These are phyloP conservation scores for Emmonsiellopsis sp. DNA, from an alignment of 2,329 filamentous ascomycete genomes.

Conservation along the genomic window DNA sequence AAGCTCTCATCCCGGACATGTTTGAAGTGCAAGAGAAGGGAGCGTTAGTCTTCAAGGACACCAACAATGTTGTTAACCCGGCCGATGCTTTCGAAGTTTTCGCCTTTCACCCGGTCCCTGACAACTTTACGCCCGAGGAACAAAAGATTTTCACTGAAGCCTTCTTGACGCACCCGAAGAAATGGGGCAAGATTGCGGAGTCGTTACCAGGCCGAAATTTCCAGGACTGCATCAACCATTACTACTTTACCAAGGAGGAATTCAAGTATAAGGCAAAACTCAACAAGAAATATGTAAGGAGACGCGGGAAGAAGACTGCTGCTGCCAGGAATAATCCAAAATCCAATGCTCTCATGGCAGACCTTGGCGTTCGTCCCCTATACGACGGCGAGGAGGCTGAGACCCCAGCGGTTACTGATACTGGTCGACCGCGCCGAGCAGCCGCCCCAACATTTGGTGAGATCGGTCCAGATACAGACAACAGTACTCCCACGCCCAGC, in stretches of 20 bases:
- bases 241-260: slow-evolving; percentile 42
- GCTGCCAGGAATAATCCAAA: slow-evolving; percentile 31
- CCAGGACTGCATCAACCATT: slow-evolving; percentile 42
- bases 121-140: slow-evolving; percentile 41
- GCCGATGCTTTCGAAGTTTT: slow-evolving; percentile 35
- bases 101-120: slow-evolving; percentile 35
- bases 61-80: slow-evolving; percentile 34
- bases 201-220: slow-evolving; percentile 37
- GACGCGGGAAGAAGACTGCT: slow-evolving; percentile 28
- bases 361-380: slow-evolving; percentile 35
- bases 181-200: slow-evolving; percentile 44
- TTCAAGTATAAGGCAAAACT: slow-evolving; percentile 43
- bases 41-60: slow-evolving; percentile 37
- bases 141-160: slow-evolving; percentile 38
- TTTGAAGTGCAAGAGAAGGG: slow-evolving; percentile 31
- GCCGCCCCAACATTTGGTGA: slow-evolving; percentile 42
- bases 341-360: slow-evolving; percentile 41
- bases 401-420: slow-evolving; percentile 39
- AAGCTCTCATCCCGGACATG: slow-evolving; percentile 42
- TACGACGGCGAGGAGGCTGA: slow-evolving; percentile 36
- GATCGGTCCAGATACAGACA: slow-evolving; percentile 21
- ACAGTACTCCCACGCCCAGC: slow-evolving; percentile 25
- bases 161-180: slow-evolving; percentile 41
- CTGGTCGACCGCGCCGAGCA: slow-evolving; percentile 40
- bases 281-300: slow-evolving; percentile 37